Evolutionary conservation across 495 filamentous ascomycete species (phyloP), one percentile per base, ranked within the genome.

Genomic region (Neurospora sp.): DNA sequence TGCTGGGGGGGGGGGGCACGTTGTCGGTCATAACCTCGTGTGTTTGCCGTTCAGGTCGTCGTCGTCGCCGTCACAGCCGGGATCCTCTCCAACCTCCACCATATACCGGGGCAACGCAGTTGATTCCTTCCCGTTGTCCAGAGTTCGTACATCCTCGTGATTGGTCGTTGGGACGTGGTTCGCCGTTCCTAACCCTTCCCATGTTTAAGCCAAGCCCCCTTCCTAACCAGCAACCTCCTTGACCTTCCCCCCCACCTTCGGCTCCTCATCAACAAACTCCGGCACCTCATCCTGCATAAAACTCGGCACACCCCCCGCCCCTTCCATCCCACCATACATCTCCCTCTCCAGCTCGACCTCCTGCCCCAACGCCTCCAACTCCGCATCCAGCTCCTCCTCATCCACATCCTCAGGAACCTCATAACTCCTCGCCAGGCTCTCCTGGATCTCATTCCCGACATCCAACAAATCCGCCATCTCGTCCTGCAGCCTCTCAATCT

Each of bases 391-490:
- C 83, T 99, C 96, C 2, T 92, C 91, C 89, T 99, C 96, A 83
- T 99, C 96, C 72, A 99, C 94, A 79, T 98, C 95, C 80, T 99
- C 96, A 2, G 96, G 96, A 31, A 99, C 85, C 80, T 98, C 96
- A 81, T 99, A 99, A 73, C 94, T 92, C 74, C 96, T 83, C 71
- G 92, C 93, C 71, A 99, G 92, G 73, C 91, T 94, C 85, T 99
- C 96, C 82, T 99, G 93, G 72, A 99, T 99, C 83, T 98, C 96
- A 82, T 98, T 98, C 3, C 96, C 96, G 45, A 98, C 90, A 78
- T 99, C 96, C 90, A 99, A 92, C 83, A 98, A 78, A 83, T 99
- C 96, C 42, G 93, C 94, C 95, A 99, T 98, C 86, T 99, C 96
- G 80, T 99, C 96, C 87, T 99, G 96, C 87, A 99, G 90, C 73